Evolutionary conservation across 106 monocot genomes (phyloP).

Genomic region (Ottelia alismoides): DNA sequence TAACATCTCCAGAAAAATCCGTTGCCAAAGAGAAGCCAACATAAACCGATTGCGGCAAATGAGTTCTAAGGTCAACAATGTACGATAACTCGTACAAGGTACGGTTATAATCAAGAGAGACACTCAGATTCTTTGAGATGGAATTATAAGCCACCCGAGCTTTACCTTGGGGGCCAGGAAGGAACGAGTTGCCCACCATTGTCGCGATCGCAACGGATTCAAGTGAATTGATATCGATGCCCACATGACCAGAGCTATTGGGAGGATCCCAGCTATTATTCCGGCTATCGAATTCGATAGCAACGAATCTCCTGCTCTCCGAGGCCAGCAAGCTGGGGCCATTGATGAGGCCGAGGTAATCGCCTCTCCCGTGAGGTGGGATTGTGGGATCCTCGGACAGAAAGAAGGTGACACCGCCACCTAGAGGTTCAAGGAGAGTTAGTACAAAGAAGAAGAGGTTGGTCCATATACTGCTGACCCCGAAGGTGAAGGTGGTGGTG

Average conservation of each 20-base stretch:
- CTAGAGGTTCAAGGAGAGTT: background rate
- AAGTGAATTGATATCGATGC: constrained; percentile 49
- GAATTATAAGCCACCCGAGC: too few species aligned
- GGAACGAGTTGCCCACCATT: too few species aligned
- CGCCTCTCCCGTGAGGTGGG: constrained; percentile 25
- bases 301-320: constrained; percentile 18
- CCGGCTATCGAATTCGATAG: constrained; percentile 58
- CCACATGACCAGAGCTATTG: constrained; percentile 32
- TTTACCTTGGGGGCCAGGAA: too few species aligned
- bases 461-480: constrained; percentile 14
- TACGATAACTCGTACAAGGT: too few species aligned
- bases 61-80: too few species aligned
- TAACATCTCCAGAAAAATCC: too few species aligned
- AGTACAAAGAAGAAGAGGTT: background rate
- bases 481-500: constrained; percentile 44
- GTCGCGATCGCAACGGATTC: too few species aligned
- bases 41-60: too few species aligned
- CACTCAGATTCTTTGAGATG: too few species aligned
- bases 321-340: background rate
- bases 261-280: constrained; percentile 45
- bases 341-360: constrained; percentile 33
- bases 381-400: constrained; percentile 25
- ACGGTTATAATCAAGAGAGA: too few species aligned
- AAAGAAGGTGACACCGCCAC: constrained; percentile 72
- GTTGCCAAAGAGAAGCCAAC: too few species aligned